Conservation (phyloP, 768 basidiomycete genomes). For the Kockovaella imperatae region DNA sequence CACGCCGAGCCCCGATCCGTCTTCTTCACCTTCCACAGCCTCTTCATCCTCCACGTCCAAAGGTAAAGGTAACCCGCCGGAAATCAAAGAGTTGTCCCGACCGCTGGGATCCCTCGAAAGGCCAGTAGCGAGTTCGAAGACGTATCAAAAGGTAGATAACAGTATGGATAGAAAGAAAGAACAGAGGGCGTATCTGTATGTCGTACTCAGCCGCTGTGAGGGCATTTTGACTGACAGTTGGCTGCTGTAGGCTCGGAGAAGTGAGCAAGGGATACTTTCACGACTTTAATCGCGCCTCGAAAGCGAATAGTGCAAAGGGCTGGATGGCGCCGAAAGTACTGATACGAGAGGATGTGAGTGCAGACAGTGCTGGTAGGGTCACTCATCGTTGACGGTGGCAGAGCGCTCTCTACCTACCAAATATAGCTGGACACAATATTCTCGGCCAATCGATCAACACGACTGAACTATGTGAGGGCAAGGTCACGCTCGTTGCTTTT, state of each 20-base stretch:
- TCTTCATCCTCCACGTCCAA: background rate
- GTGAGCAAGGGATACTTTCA: conserved; percentile 77
- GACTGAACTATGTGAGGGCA: conserved; percentile 65
- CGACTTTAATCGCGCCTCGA: conserved; percentile 70
- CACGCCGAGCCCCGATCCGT: too few relatives aligned
- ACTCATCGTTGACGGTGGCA: conserved; percentile 42
- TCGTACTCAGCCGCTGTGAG: conserved; percentile 4
- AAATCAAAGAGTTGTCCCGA: conserved; percentile 40
- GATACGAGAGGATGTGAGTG: conserved; percentile 77
- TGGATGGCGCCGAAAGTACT: conserved; percentile 86
- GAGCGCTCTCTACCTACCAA: conserved; percentile 88
- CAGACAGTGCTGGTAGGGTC: background rate
- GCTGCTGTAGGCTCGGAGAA: conserved; percentile 52
- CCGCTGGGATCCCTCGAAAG: conserved; percentile 69
- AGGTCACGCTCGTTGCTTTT: conserved; percentile 71
- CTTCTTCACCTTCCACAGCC: too few relatives aligned
- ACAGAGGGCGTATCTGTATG: conserved; percentile 52
- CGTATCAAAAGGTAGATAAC: conserved; percentile 61
- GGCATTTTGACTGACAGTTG: background rate
- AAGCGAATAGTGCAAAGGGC: conserved; percentile 75
- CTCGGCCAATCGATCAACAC: conserved; percentile 59
- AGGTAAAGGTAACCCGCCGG: background rate
- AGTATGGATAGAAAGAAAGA: conserved; percentile 63
- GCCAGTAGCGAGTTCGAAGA: conserved; percentile 57
- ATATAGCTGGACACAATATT: conserved; percentile 67